Conservation (phyloP, 1,139 yeast species). For the Yamadazyma spencermartinsiae region DNA sequence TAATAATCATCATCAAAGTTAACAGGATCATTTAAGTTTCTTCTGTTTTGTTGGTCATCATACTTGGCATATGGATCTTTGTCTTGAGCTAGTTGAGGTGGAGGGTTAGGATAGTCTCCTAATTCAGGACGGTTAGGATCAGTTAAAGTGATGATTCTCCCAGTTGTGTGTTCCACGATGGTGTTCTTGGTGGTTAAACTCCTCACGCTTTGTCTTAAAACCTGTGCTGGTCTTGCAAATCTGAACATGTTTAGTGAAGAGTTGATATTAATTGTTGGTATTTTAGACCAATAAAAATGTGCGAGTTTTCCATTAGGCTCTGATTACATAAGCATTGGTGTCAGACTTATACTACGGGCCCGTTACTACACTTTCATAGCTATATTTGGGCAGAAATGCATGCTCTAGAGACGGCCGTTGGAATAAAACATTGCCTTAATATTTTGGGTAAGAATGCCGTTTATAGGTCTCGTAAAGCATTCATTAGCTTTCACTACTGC, state of each 20-base stretch:
- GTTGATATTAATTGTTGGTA: slow-evolving; percentile 1
- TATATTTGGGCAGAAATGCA: no score
- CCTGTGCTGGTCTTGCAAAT: slow-evolving; percentile 7
- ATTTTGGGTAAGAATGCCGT: no score
- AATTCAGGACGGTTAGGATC: slow-evolving; percentile 47
- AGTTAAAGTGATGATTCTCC: slow-evolving; percentile 41
- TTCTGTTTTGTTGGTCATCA: slow-evolving; percentile 81
- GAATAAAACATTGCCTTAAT: no score
- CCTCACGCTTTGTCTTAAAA: slow-evolving; percentile 16
- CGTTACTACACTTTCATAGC: no score
- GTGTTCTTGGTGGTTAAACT: slow-evolving; percentile 37
- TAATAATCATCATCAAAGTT: slow-evolving; percentile 70
- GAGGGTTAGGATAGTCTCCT: slow-evolving; percentile 45
- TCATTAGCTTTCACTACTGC: no score
- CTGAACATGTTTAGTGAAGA: slow-evolving; percentile 13
- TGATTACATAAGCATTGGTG: slow-evolving; percentile 7
- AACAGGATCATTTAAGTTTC: slow-evolving; percentile 74
- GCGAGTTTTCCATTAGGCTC: slow-evolving; percentile 8
- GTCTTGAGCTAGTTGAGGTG: slow-evolving; percentile 54
- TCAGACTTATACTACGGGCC: no score
- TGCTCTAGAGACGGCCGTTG: no score
- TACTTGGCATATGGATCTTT: slow-evolving; percentile 72
- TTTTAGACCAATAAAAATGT: slow-evolving; percentile 12
- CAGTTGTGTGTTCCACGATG: slow-evolving; percentile 44
- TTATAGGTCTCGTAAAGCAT: no score